phyloP scores from a whole-genome alignment of 805 yeast species.

The Phaffomyces opuntiae region DNA sequence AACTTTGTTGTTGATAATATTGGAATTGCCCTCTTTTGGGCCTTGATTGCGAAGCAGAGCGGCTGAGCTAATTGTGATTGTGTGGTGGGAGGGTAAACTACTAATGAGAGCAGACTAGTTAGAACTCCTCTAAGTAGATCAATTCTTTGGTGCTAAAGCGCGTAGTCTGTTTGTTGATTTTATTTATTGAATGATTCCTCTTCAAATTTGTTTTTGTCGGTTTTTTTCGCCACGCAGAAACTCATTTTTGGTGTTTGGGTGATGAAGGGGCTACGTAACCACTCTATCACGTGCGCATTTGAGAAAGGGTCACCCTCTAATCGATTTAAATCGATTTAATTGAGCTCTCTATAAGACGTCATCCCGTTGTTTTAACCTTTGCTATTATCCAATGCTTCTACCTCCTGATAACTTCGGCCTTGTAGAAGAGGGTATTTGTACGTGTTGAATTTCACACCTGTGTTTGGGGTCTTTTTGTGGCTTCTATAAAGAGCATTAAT shows the following conservation, averaged over 20 bases:
- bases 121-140: not conserved
- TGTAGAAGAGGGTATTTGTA: constrained; percentile 75
- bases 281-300: no score
- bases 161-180: not conserved
- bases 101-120: not conserved
- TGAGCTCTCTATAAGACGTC: not conserved
- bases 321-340: no score
- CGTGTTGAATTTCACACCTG: not conserved
- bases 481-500: not conserved
- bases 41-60: constrained; percentile 1
- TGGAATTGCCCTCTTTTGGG: constrained; percentile 9
- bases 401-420: constrained; percentile 92
- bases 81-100: not conserved
- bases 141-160: not conserved
- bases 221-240: constrained; percentile 1
- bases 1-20: not conserved
- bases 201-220: not conserved
- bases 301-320: no score
- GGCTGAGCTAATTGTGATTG: constrained; percentile 7
- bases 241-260: not conserved
- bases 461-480: not conserved
- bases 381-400: constrained; percentile 32
- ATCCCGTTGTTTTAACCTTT: not conserved
- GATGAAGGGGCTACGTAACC: not conserved
- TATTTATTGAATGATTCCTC: not conserved